Evolutionary conservation across 331 rosid genomes (phyloP), one percentile per base, ranked within the genome.

Genomic region (Rhamnella rubrinervis): DNA sequence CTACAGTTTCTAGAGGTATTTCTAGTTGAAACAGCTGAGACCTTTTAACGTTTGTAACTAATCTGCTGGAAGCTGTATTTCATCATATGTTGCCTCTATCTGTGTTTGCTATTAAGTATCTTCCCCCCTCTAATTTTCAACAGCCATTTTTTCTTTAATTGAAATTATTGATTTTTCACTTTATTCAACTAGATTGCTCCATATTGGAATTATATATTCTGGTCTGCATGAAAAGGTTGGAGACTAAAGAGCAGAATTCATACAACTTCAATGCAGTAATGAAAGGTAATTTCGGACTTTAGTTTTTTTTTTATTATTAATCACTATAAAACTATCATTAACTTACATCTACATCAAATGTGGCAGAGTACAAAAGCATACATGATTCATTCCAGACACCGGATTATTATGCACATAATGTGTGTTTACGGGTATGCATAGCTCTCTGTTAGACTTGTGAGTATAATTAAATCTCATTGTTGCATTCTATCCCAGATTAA

Each of bases 211-310:
- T 93, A 66, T 78, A 91, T 68, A 80, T 93, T 69, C 72, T 93
- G 89, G 95, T 88, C 58, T 88, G 98, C 87, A 84, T 91, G 97
- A 90, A 81, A 87, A 88, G 96, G 77, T 77, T 88, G 95, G 97
- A 90, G 68, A 81, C 78, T 46, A 90, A 88, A 83, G 98, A 91
- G 79, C 81, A 93, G 63, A 91, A 72, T 70, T 78, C 85, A 3
- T 90, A 88, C 84, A 93, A 93, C 87, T 93, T 93, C 85, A 91
- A 77, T 72, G 71, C 95, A 69, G 75, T 93, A 44, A 91, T 93
- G 89, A 84, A 88, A 87, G 98, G 98, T 93, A 61, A 64, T 71
- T 25, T 59, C 23, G 57, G 75, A 71, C 59, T 39, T 41, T 26
- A 39, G 61, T 17, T 35, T 53, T 64, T 75, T 49, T 61, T 76